phyloP scores from a whole-genome alignment of 2,329 filamentous ascomycete species.

The Aulographum hederae region DNA sequence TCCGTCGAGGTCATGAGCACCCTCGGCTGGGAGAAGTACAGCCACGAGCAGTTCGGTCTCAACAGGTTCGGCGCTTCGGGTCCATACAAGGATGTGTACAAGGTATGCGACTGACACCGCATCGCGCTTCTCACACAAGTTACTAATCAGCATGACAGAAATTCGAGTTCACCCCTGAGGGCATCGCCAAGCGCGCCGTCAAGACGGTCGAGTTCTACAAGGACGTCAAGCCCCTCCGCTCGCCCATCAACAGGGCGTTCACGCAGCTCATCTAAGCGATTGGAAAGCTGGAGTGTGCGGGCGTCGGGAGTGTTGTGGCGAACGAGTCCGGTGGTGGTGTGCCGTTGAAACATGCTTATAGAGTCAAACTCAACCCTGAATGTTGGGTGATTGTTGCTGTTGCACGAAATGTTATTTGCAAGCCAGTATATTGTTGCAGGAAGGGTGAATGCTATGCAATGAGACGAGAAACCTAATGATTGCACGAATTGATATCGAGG shows the following conservation, averaged over 20 bases:
- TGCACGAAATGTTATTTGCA: too few relatives aligned
- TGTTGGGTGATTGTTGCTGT: too few relatives aligned
- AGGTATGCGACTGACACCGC: constrained; percentile 28
- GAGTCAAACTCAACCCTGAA: too few relatives aligned
- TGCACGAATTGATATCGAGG: too few relatives aligned
- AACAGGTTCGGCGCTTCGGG: constrained; percentile 98
- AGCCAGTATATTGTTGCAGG: too few relatives aligned
- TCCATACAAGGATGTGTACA: constrained; percentile 95
- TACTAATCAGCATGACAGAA: constrained; percentile 43
- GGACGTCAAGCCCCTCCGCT: constrained; percentile 71
- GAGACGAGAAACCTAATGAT: too few relatives aligned
- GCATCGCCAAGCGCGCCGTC: constrained; percentile 83
- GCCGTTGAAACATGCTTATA: too few relatives aligned
- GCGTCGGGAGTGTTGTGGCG: too few relatives aligned
- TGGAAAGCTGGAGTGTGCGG: neutral
- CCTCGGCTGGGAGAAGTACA: constrained; percentile 97
- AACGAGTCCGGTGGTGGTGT: too few relatives aligned
- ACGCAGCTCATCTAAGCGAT: constrained; percentile 70
- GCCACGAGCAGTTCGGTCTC: constrained; percentile 97
- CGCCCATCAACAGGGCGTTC: constrained; percentile 93
- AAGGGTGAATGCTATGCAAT: too few relatives aligned
- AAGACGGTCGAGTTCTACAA: constrained; percentile 97
- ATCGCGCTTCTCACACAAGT: constrained; percentile 17
- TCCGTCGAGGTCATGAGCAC: constrained; percentile 95
- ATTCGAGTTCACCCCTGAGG: constrained; percentile 98